These are phyloP conservation scores for Calcarisporium arbuscula DNA, from an alignment of 2,329 filamentous ascomycete genomes.

Conservation along the genomic window DNA sequence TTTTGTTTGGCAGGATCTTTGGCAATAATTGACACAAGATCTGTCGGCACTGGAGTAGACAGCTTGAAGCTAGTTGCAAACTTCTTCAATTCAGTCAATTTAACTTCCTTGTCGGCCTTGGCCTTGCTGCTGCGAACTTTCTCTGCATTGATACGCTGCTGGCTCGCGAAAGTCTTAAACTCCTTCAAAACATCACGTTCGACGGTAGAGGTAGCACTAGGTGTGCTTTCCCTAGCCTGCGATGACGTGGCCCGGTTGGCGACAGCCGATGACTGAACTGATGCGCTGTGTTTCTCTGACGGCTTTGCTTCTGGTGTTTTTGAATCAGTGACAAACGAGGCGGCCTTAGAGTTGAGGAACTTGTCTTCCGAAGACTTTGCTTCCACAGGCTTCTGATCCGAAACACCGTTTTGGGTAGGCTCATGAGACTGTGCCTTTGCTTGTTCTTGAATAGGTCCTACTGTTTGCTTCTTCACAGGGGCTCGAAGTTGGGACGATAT, in stretches of 20 bases:
- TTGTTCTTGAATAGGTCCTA: conserved; percentile 17
- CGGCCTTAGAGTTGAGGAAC: conserved; percentile 22
- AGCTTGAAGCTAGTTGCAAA: conserved; percentile 94
- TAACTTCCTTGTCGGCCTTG: conserved; percentile 78
- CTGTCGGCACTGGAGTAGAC: conserved; percentile 81
- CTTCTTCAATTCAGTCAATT: conserved; percentile 89
- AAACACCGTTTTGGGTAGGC: conserved; percentile 7
- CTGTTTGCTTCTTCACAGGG: conserved; percentile 30
- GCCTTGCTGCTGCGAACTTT: conserved; percentile 52
- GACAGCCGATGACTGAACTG: conserved; percentile 27
- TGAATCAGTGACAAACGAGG: conserved; percentile 14
- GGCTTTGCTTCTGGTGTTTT: conserved; percentile 25
- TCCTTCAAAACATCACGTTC: conserved; percentile 55
- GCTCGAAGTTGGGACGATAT: conserved; percentile 74
- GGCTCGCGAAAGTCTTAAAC: conserved; percentile 58
- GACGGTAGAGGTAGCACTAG: conserved; percentile 54
- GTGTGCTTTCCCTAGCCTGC: conserved; percentile 16
- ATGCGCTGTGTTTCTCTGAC: conserved; percentile 15
- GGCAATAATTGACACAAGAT: conserved; percentile 89
- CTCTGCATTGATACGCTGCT: conserved; percentile 49
- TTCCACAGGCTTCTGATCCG: conserved; percentile 18
- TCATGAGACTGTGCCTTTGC: conserved; percentile 10
- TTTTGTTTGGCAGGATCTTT: conserved; percentile 95
- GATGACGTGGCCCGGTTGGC: conserved; percentile 25
- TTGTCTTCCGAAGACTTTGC: conserved; percentile 25